phyloP scores from a whole-genome alignment of 1,284 basidiomycete genomes.

The Erythrobasidium hasegawianum region DNA sequence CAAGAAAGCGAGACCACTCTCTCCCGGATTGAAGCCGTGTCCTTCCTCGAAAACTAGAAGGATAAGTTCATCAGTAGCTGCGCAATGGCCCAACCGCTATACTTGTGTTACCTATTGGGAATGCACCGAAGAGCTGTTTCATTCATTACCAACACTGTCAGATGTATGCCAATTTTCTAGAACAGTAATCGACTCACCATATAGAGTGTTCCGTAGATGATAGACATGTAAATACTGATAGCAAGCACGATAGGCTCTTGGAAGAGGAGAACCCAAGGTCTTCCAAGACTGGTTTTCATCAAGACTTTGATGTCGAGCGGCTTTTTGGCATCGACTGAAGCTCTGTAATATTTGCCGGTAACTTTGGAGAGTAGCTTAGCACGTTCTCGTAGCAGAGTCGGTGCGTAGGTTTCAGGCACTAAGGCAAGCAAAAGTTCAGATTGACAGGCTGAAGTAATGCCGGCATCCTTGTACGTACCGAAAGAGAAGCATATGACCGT shows the following conservation, averaged over 20 bases:
- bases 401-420: conserved; percentile 45
- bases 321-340: conserved; percentile 45
- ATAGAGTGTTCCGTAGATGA: conserved; percentile 51
- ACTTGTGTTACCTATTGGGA: conserved; percentile 14
- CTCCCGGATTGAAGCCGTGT: conserved; percentile 38
- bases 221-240: conserved; percentile 40
- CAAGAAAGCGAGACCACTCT: conserved; percentile 40
- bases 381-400: conserved; percentile 43
- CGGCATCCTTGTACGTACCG: too few relatives aligned
- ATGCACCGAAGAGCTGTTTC: conserved; percentile 32
- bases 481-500: conserved; percentile 50
- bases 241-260: conserved; percentile 43
- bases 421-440: background rate
- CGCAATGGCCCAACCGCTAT: too few relatives aligned
- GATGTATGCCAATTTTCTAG: too few relatives aligned
- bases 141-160: too few relatives aligned
- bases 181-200: too few relatives aligned
- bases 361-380: conserved; percentile 42
- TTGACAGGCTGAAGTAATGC: too few relatives aligned
- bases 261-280: conserved; percentile 45
- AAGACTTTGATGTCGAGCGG: conserved; percentile 39
- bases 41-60: conserved; percentile 38
- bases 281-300: conserved; percentile 43
- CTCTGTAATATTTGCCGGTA: conserved; percentile 45
- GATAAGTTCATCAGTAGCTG: background rate